phyloP scores from a whole-genome alignment of 75 land plant genomes.

The Cunninghamia lanceolata region DNA sequence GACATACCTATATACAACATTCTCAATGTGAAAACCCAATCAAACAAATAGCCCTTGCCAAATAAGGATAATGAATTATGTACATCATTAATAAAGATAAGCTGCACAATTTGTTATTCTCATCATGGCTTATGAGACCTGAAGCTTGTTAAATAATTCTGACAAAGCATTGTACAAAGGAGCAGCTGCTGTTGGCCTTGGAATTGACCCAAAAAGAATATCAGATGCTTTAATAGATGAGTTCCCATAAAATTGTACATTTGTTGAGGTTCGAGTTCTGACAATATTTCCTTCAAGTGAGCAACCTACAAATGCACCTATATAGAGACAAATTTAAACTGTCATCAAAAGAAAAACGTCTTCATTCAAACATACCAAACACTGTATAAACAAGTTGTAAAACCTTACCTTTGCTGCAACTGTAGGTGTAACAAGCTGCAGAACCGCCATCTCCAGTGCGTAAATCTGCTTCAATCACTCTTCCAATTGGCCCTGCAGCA shows the following conservation, averaged over 20 bases:
- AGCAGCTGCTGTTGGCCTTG: conserved; percentile 85
- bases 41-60: not conserved
- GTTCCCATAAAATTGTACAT: conserved; percentile 80
- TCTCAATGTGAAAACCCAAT: not conserved
- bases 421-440: conserved; percentile 96
- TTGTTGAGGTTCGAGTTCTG: conserved; percentile 68
- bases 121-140: not conserved
- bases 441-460: conserved; percentile 89
- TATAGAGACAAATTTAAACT: not conserved
- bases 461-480: conserved; percentile 85
- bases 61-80: not conserved
- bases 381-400: not conserved
- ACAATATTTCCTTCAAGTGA: conserved; percentile 85
- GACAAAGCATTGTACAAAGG: conserved; percentile 66
- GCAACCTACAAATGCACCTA: conserved; percentile 94
- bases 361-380: not conserved
- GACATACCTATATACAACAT: not conserved
- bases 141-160: conserved; percentile 44
- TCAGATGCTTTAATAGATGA: conserved; percentile 71
- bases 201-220: conserved; percentile 79
- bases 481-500: conserved; percentile 84
- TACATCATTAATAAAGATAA: not conserved
- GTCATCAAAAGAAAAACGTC: not conserved
- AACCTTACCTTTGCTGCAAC: conserved; percentile 90
- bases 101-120: not conserved